Conservation (phyloP, 2,329 filamentous ascomycete genomes). For the Aspergillus vadensis region DNA sequence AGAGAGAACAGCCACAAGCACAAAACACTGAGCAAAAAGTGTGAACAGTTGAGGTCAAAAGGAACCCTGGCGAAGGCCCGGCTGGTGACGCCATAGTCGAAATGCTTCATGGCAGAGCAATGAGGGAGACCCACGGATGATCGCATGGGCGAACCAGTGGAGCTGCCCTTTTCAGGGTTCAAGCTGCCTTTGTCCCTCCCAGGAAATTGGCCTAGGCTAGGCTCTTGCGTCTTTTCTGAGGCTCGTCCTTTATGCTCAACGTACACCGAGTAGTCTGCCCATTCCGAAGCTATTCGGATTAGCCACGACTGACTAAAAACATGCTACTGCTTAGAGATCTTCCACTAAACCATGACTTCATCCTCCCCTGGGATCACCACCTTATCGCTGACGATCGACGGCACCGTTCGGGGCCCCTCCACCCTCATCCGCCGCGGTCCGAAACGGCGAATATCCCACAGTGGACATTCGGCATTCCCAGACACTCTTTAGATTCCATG, state of each 20-base stretch:
- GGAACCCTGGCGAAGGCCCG: neutral
- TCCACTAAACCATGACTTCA: neutral
- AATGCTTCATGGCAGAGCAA: neutral
- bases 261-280: neutral
- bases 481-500: no score
- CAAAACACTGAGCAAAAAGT: neutral
- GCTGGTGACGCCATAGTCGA: neutral
- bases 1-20: neutral
- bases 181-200: neutral
- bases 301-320: no score
- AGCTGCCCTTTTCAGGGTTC: neutral
- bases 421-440: neutral
- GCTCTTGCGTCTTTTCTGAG: neutral
- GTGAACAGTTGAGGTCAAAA: neutral
- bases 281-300: no score
- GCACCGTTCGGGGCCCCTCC: neutral
- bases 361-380: neutral
- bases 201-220: neutral
- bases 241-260: no score
- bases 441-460: neutral
- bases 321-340: no score
- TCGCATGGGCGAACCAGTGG: neutral
- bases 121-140: neutral
- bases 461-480: neutral
- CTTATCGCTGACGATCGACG: neutral